Evolutionary conservation across 148 eudicot genomes (phyloP).

Genomic region (Beta vulgaris): DNA sequence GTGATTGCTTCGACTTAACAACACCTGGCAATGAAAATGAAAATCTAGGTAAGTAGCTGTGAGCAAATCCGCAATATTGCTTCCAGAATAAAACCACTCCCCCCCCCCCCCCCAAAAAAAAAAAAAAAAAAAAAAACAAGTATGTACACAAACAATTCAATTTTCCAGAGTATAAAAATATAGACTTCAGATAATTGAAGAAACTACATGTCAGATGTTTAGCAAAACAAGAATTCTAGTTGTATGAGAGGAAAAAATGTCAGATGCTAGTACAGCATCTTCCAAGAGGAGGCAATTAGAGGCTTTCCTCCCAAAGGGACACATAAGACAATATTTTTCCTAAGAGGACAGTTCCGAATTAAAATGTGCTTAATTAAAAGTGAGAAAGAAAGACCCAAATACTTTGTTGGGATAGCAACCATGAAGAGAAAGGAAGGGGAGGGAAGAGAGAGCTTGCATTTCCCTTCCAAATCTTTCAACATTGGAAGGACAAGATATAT

Average conservation of each 20-base stretch:
- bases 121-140: not conserved
- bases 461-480: too few relatives aligned
- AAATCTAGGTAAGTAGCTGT: not conserved
- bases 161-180: not conserved
- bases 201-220: not conserved
- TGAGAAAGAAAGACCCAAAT: too few relatives aligned
- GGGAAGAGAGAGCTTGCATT: too few relatives aligned
- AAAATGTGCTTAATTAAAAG: too few relatives aligned
- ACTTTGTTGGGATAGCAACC: too few relatives aligned
- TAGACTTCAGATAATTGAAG: not conserved
- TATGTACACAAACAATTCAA: not conserved
- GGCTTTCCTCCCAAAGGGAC: not conserved
- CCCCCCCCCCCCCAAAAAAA: too few relatives aligned
- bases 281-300: not conserved
- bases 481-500: too few relatives aligned
- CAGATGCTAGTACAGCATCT: not conserved
- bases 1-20: conserved; percentile 66
- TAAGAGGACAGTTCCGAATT: too few relatives aligned
- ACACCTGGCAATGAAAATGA: conserved; percentile 60
- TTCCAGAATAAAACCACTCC: not conserved
- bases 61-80: not conserved
- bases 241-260: not conserved
- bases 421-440: too few relatives aligned
- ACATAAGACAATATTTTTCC: not conserved
- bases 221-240: not conserved